These are phyloP conservation scores for Naematelia encephala DNA, from an alignment of 768 basidiomycete genomes.

Conservation along the genomic window DNA sequence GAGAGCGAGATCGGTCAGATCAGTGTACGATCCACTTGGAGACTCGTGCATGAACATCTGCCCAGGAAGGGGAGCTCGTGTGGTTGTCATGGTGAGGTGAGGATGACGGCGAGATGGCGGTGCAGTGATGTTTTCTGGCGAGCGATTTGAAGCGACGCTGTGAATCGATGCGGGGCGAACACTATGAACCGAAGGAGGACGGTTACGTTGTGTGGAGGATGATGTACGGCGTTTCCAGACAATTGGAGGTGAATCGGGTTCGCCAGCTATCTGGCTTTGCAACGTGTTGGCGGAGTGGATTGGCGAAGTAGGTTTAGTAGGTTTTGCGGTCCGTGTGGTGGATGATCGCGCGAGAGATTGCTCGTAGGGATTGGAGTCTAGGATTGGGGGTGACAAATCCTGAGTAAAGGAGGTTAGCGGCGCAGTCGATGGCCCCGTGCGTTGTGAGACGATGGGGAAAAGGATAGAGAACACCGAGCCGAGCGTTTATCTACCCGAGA, in stretches of 20 bases:
- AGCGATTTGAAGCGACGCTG: not conserved
- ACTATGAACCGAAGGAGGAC: not conserved
- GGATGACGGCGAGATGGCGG: constrained; percentile 5
- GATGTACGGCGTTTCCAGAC: constrained; percentile 45
- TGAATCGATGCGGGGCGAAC: not conserved
- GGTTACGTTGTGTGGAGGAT: not conserved
- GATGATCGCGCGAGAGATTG: constrained; percentile 9
- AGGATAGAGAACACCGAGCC: not conserved
- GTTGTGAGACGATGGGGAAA: not conserved
- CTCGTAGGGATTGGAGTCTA: constrained; percentile 19
- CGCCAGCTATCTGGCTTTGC: constrained; percentile 36
- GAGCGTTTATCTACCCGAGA: constrained; percentile 16
- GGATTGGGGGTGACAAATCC: constrained; percentile 6
- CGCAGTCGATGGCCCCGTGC: constrained; percentile 8
- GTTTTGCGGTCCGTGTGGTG: not conserved
- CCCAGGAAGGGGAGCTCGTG: constrained; percentile 10
- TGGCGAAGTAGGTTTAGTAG: constrained; percentile 8
- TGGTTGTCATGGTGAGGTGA: constrained; percentile 18
- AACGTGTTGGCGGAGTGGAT: constrained; percentile 26
- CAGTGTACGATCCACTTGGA: constrained; percentile 26
- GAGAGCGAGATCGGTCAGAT: constrained; percentile 22
- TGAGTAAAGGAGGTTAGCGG: constrained; percentile 10
- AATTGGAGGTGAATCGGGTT: constrained; percentile 38
- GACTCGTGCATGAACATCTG: constrained; percentile 35
- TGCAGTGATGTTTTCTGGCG: not conserved